Evolutionary conservation across 148 eudicot genomes (phyloP), one percentile per base, ranked within the genome.

Genomic region (Arbutus unedo): DNA sequence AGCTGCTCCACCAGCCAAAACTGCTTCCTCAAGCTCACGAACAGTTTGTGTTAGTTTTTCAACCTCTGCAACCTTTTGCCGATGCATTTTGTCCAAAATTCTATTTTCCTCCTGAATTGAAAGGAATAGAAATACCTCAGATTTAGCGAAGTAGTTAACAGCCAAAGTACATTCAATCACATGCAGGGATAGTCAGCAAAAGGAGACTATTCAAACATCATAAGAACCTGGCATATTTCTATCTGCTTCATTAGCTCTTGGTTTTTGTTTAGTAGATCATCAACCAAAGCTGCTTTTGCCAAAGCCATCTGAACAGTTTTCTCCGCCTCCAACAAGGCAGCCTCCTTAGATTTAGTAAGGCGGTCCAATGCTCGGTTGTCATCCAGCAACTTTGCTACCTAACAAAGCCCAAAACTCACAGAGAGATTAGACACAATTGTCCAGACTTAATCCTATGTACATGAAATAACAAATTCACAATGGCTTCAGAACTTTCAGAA

Each of bases 1-100:
- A 85, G 99, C 98, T 53, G 98, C 99, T 44, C 99, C 99, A 83
- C 99, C 98, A 80, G 99, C 97, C 89, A 97, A 86, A 84, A 97
- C 96, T 74, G 95, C 95, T 87, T 94, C 99, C 86, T 97, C 99
- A 48, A 97, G 99, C 90, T 97, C 99, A 75, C 86, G 85, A 84
- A 96, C 97, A 11, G 93, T 94, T 83, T 92, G 99, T 43, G 93
- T 93, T 60, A 96, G 90, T 89, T 93, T 96, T 87, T 96, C 99
- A 85, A 96, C 99, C 86, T 96, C 97, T 54, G 90, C 90, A 86
- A 94, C 98, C 86, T 96, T 96, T 87, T 94, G 98, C 70, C 98
- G 86, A 51, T 96, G 92, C 97, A 94, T 93, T 86, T 91, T 96
- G 86, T 96, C 99, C 89, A 93, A 62, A 80, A 94, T 92, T 87